Conservation (phyloP, 148 eudicot genomes). For the Vaccinium darrowii region DNA sequence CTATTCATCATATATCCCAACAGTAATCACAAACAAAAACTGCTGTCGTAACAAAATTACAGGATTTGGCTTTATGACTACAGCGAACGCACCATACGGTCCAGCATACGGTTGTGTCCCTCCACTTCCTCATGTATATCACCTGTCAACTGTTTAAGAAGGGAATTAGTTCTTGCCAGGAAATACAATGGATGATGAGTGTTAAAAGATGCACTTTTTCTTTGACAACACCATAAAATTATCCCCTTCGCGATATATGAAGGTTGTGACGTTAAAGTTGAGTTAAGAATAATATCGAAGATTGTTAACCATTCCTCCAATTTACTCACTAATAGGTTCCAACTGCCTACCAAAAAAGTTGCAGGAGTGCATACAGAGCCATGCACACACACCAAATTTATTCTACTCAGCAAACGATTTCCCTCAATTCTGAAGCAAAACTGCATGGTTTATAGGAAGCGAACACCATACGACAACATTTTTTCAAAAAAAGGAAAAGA, state of each 20-base stretch:
- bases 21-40: background rate
- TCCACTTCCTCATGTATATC: slow-evolving; percentile 94
- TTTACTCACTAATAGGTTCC: background rate
- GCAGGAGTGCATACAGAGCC: background rate
- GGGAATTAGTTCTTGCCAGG: slow-evolving; percentile 7
- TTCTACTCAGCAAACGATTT: background rate
- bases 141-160: slow-evolving; percentile 71
- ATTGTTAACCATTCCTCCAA: background rate
- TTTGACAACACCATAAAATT: background rate
- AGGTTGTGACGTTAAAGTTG: background rate
- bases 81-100: slow-evolving; percentile 62
- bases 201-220: background rate
- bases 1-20: background rate
- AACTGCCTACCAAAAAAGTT: background rate
- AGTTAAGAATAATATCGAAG: background rate
- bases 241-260: background rate
- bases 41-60: background rate
- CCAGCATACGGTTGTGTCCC: slow-evolving; percentile 82
- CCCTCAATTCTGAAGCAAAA: background rate
- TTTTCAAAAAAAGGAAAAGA: background rate
- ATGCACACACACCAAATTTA: background rate
- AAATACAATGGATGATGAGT: slow-evolving; percentile 1
- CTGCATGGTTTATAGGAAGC: background rate
- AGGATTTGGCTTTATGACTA: slow-evolving; percentile 9
- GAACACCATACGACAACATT: background rate